A percentile compares a stretch with the other conserved stretches of the same genome.
phyloP scores from a whole-genome alignment of 2,329 filamentous ascomycete genomes.

The Keithomyces neogunnii region DNA sequence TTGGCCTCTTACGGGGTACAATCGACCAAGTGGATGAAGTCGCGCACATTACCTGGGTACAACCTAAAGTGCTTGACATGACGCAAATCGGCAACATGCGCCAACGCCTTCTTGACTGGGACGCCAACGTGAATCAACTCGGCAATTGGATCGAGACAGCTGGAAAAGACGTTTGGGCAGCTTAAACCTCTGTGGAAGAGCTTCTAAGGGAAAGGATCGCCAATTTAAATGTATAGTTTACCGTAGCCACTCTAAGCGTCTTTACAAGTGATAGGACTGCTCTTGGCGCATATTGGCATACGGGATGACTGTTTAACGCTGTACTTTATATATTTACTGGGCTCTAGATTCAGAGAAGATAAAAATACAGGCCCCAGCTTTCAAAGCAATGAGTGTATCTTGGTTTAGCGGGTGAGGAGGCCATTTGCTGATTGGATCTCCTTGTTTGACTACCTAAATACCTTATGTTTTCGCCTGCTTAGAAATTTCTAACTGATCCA shows the following conservation, averaged over 20 bases:
- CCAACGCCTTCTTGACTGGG: constrained; percentile 83
- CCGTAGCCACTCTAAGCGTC: too few relatives aligned
- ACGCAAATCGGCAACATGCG: constrained; percentile 92
- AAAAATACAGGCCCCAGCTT: too few relatives aligned
- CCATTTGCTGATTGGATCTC: background rate
- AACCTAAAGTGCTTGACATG: constrained; percentile 95
- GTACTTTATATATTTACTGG: too few relatives aligned
- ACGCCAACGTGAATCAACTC: constrained; percentile 88
- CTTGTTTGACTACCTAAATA: background rate
- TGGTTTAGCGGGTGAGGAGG: background rate
- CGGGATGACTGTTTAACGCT: too few relatives aligned
- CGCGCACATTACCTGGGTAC: constrained; percentile 95
- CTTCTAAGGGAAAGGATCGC: background rate
- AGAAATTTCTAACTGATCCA: constrained; percentile 4
- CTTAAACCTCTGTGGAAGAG: constrained; percentile 34
- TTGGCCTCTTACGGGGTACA: constrained; percentile 80
- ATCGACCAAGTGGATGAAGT: constrained; percentile 96
- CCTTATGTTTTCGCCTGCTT: background rate
- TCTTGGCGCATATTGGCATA: too few relatives aligned
- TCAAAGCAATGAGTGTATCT: background rate
- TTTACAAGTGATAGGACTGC: too few relatives aligned
- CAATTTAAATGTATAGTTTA: background rate
- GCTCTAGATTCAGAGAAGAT: too few relatives aligned
- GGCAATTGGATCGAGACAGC: constrained; percentile 95
- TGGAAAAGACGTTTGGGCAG: constrained; percentile 93